Evolutionary conservation across 2,329 filamentous ascomycete genomes (phyloP), one percentile per base, ranked within the genome.

Genomic region (Aureobasidium sp.): DNA sequence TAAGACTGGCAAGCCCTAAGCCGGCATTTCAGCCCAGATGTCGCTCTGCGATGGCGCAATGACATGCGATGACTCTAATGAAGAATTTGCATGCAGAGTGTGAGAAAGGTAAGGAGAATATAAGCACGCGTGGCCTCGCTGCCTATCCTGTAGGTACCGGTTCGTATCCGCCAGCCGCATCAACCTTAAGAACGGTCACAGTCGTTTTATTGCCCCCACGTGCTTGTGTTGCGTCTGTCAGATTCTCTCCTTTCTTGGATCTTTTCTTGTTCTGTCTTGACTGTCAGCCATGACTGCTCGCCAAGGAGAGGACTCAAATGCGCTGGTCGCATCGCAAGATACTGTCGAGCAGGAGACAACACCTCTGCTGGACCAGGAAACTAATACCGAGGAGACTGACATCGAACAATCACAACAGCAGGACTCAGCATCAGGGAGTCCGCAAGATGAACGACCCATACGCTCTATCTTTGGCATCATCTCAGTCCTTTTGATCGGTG

Each of bases 401-500:
- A 37, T 32, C 9, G 8, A 36, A 26, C 37, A 52, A 27, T 36
- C 36, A 15, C 57, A 46, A 61, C n/a, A 4, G 3, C 17, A 51
- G 6, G 37, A 26, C 8, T 50, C 44, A 12, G 8, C 20, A 17
- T 20, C 44, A 44, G 47, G 23, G 12, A 50, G 23, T 17, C 34
- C 39, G n/a, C 44, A 51, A 10, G 9, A 48, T 20, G 47, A 50
- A 29, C 26, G 32, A 17, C n/a, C 47, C 26, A 17, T 44, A n/a
- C 48, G 62, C 15, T 61, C 64, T 23, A 47, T 63, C 44, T 62
- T 60, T 36, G 61, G 63, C 27, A 48, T 62, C 60, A 48, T 73
- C 13, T 72, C 70, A 5, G 70, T 72, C 1, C 65, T 72, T 1
- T 61, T 72, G 1, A 65, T 73, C 78, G 84, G 83, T 12, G 83